Evolutionary conservation across 2,329 filamentous ascomycete species (phyloP), one percentile per base, ranked within the genome.

Genomic region (Plectosphaerella cucumerina): DNA sequence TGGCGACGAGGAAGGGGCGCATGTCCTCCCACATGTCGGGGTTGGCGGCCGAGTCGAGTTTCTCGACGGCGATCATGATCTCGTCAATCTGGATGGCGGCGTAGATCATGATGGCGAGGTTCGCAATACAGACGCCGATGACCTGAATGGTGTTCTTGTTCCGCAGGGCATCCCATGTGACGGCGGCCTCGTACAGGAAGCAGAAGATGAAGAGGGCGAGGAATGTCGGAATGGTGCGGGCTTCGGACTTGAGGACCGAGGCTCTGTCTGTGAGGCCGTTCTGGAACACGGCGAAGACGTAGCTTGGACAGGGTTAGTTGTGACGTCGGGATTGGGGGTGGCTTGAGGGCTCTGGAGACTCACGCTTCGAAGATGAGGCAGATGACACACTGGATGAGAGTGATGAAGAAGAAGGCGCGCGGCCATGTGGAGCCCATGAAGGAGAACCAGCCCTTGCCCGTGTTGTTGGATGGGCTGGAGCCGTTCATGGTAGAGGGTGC

Each of bases 131-230:
- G 26, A 99, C 80, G 43, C 94, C 94, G 60, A 99, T 97, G 66
- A 97, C 81, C 70, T 99, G 94, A 76, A 99, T 99, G 11, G 94
- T 99, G 73, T 99, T 99, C 71, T 97, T 97, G 65, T 93, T 78
- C 56, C 91, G 86, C 52, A 99, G 77, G 15, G 93, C 94, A 74
- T 99, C 94, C 80, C 91, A 97, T 12, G 94, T 89, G 49, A 99
- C 77, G 23, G 95, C 74, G 31, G 97, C 74, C 65, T 96, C 86
- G 72, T 97, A 99, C 52, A 99, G 70, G 72, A 96, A 97, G 54
- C 90, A 94, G 68, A 99, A 97, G 68, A 97, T 96, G 76, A 97
- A 96, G 44, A 99, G 83, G 21, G 93, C 90, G 52, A 99, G 78
- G 71, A 97, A 97, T 35, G 93, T 97, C 22, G 94, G 93, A 57